A percentile compares a stretch with the other conserved stretches of the same genome.
These are phyloP conservation scores for Naganishia kalamii DNA, from an alignment of 768 basidiomycete species.

Conservation along the genomic window DNA sequence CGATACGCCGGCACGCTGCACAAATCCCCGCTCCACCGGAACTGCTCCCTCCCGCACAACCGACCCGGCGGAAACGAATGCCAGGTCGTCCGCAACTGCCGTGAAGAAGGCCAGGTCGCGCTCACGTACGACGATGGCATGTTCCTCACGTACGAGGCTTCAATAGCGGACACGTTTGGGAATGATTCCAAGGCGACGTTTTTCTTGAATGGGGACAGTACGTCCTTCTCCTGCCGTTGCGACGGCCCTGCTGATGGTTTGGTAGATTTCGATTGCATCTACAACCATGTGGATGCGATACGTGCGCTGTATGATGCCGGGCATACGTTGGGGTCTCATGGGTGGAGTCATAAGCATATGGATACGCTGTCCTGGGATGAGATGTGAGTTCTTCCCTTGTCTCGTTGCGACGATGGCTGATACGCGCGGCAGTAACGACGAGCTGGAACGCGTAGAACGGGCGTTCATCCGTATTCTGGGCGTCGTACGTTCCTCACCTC, in stretches of 20 bases:
- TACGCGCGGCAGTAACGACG: conserved; percentile 14
- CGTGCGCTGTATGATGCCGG: conserved; percentile 14
- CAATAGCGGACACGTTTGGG: background rate
- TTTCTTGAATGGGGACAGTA: conserved; percentile 46
- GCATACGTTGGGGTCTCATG: conserved; percentile 44
- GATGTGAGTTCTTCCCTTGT: background rate
- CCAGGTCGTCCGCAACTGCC: too few relatives aligned
- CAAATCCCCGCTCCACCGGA: too few relatives aligned
- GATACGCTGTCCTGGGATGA: conserved; percentile 27
- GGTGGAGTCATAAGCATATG: conserved; percentile 42
- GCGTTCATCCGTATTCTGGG: conserved; percentile 46
- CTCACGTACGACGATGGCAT: conserved; percentile 46
- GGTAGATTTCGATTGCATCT: background rate
- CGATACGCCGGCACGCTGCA: too few relatives aligned
- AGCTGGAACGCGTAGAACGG: conserved; percentile 28
- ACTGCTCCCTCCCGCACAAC: too few relatives aligned
- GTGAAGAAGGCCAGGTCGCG: conserved; percentile 28
- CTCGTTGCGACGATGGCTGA: too few relatives aligned
- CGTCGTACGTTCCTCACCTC: too few relatives aligned
- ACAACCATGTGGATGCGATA: background rate
- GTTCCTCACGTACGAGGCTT: conserved; percentile 22
- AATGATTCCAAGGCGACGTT: conserved; percentile 38
- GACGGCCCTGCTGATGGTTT: background rate
- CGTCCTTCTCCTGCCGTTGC: background rate
- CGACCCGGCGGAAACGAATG: too few relatives aligned